phyloP scores from a whole-genome alignment of 2,329 filamentous ascomycete genomes.

The Clonostachys rhizophaga region DNA sequence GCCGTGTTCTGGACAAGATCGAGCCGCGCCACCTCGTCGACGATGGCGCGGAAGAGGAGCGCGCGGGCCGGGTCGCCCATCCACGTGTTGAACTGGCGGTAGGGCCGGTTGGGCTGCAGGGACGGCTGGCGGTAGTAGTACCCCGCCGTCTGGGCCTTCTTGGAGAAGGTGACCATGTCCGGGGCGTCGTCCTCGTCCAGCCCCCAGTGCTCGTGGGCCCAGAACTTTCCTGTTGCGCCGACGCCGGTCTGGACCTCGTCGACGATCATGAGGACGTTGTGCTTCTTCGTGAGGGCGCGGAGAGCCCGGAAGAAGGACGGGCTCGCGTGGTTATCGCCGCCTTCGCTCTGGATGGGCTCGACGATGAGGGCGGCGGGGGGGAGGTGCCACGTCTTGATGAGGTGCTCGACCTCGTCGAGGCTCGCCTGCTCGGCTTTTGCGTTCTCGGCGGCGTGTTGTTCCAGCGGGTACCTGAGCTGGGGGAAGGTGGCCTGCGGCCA shows the following conservation, averaged over 20 bases:
- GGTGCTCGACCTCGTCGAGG: conserved; percentile 66
- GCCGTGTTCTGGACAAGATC: conserved; percentile 56
- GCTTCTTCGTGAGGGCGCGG: conserved; percentile 64
- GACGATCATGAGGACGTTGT: conserved; percentile 70
- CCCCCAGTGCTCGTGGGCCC: conserved; percentile 84
- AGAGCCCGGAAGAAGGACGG: conserved; percentile 74
- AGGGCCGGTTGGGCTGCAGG: conserved; percentile 74
- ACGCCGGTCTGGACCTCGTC: conserved; percentile 84
- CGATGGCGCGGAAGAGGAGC: conserved; percentile 72
- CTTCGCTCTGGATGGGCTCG: conserved; percentile 80
- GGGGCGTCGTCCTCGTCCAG: conserved; percentile 58
- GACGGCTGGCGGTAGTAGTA: conserved; percentile 78
- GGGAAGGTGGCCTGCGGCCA: conserved; percentile 85
- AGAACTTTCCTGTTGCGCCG: conserved; percentile 82
- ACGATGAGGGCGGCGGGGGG: conserved; percentile 71
- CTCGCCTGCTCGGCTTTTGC: conserved; percentile 66
- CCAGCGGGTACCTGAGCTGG: conserved; percentile 70
- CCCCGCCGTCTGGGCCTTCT: conserved; percentile 81
- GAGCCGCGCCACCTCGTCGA: conserved; percentile 67
- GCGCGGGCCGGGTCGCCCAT: conserved; percentile 78
- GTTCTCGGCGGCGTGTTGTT: conserved; percentile 66
- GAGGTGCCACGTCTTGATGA: conserved; percentile 63
- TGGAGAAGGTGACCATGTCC: conserved; percentile 85
- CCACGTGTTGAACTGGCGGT: conserved; percentile 86
- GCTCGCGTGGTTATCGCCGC: conserved; percentile 79